Evolutionary conservation across 768 basidiomycete species (phyloP).

Genomic region (Hebeloma cylindrosporum): DNA sequence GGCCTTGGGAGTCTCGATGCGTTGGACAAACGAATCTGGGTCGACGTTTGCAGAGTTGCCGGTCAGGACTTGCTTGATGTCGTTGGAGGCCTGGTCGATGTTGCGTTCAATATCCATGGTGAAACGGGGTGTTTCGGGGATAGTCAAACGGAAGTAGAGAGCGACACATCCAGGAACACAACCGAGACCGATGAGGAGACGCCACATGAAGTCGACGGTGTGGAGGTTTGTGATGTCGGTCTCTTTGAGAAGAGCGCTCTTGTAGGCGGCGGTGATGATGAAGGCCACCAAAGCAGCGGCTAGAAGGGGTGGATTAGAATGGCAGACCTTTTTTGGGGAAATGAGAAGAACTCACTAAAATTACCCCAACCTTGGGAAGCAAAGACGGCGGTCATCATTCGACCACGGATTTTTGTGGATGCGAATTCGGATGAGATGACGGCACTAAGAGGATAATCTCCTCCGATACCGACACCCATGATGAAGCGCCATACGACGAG

Average conservation of each 20-base stretch:
- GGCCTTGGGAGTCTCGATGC: constrained; percentile 69
- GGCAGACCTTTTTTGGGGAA: neutral
- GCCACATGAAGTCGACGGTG: constrained; percentile 79
- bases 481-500: constrained; percentile 86
- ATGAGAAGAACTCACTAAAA: constrained; percentile 47
- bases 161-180: constrained; percentile 79
- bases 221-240: constrained; percentile 35
- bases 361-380: constrained; percentile 88
- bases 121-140: constrained; percentile 87
- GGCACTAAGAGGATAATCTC: constrained; percentile 84
- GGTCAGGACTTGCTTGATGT: constrained; percentile 69
- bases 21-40: constrained; percentile 57
- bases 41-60: constrained; percentile 48
- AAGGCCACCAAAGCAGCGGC: constrained; percentile 67
- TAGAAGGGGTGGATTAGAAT: constrained; percentile 21
- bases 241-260: constrained; percentile 47
- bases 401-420: constrained; percentile 69
- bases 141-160: constrained; percentile 90
- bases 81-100: constrained; percentile 68
- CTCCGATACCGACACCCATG: constrained; percentile 83
- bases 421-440: constrained; percentile 92
- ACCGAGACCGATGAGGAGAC: constrained; percentile 85
- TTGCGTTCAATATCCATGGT: constrained; percentile 94
- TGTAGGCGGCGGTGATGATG: constrained; percentile 68
- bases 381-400: constrained; percentile 90